These are phyloP conservation scores for Daedaleopsis sinensis DNA, from an alignment of 768 basidiomycete genomes.

Conservation along the genomic window DNA sequence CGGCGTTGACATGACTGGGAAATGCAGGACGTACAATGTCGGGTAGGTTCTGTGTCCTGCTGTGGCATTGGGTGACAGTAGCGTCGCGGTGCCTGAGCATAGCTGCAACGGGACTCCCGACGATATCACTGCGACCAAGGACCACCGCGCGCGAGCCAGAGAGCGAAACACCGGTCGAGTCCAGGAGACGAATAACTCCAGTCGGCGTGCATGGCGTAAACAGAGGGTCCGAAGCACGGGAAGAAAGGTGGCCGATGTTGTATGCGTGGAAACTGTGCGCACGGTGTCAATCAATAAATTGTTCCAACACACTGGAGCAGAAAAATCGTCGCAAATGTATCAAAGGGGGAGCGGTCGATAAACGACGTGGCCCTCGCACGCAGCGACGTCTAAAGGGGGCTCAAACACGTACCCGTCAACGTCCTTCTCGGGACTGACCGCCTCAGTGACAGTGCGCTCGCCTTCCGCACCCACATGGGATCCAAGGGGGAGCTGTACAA, in stretches of 20 bases:
- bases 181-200: constrained; percentile 88
- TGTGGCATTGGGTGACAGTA: constrained; percentile 98
- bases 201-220: constrained; percentile 96
- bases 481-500: constrained; percentile 94
- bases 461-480: constrained; percentile 79
- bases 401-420: constrained; percentile 79
- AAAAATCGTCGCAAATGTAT: too few relatives aligned
- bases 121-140: constrained; percentile 96
- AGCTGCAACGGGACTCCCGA: constrained; percentile 92
- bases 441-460: constrained; percentile 92
- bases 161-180: constrained; percentile 79
- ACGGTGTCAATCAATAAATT: constrained; percentile 3
- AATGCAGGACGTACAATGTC: constrained; percentile 57
- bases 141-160: constrained; percentile 86
- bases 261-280: constrained; percentile 88
- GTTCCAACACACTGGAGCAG: neutral
- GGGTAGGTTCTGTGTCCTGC: constrained; percentile 80
- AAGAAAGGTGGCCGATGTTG: constrained; percentile 94
- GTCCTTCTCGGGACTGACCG: constrained; percentile 92
- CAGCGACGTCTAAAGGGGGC: neutral
- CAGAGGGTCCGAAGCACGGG: constrained; percentile 85
- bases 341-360: neutral
- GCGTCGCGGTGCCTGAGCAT: constrained; percentile 90
- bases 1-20: too few relatives aligned
- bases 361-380: neutral